phyloP scores from a whole-genome alignment of 805 yeast species.

The Cyberlindnera xishuangbannaensis region DNA sequence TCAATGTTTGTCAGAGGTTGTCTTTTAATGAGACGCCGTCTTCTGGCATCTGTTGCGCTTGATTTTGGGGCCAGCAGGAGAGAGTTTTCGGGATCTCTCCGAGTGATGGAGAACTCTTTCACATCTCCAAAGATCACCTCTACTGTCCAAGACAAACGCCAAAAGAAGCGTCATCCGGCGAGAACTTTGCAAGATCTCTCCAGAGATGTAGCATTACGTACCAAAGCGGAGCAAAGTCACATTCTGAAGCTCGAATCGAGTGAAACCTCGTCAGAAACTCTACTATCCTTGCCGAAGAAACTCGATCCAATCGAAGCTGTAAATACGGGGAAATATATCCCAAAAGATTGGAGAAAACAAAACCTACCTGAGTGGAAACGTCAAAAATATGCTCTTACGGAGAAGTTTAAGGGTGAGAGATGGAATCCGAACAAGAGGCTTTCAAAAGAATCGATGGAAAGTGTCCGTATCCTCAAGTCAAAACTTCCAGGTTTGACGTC shows the following conservation, averaged over 20 bases:
- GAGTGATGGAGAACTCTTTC: constrained; percentile 1
- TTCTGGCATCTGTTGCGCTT: no score
- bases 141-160: neutral
- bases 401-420: constrained; percentile 49
- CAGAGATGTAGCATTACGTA: neutral
- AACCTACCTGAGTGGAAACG: constrained; percentile 63
- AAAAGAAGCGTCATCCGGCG: constrained; percentile 6
- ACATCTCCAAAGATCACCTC: neutral
- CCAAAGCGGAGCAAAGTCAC: no score
- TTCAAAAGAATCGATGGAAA: constrained; percentile 63
- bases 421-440: constrained; percentile 69
- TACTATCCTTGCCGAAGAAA: no score
- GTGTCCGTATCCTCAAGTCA: constrained; percentile 49
- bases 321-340: constrained; percentile 20
- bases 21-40: no score
- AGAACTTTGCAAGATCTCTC: constrained; percentile 3
- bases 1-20: no score
- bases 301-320: constrained; percentile 6
- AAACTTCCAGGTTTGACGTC: constrained; percentile 57
- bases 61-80: constrained; percentile 1
- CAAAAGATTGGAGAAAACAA: constrained; percentile 40
- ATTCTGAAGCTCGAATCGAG: no score
- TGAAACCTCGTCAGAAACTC: no score
- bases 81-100: neutral
- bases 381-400: constrained; percentile 56